Base-by-base conservation (phyloP, 2,329 filamentous ascomycete species). In the Alternaria sp. region DNA sequence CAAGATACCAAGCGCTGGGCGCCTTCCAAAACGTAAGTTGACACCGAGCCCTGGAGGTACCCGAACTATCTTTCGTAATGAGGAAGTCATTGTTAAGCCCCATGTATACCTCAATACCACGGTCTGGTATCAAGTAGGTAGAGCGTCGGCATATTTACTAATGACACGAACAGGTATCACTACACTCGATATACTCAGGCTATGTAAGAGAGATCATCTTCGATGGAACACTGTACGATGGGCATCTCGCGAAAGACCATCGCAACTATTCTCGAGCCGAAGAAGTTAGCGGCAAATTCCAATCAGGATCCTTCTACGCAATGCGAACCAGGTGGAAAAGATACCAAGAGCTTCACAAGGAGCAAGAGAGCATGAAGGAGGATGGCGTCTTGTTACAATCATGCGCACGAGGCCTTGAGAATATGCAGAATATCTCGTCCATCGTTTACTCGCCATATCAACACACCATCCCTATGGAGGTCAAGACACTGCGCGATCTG, bases 181-280 rank as follows among this genome's bases (percentile, higher is more conserved):
- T 70, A 9, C 70, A 76, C 21, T 21, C 70, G 5, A 57, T 67
- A 11, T 75, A 73, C 19, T 62, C 61, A 19, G 70, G 54, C 17
- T 77, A 74, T 52, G 72, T 77, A 11, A 76, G 68, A 46, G 72
- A 76, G 45, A 69, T 79, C n/a, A 53, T 77, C 32, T 78, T 76
- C 43, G 77, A 78, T 61, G 73, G 69, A 5, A 73, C 74, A 3
- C 28, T 71, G 2, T 77, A 73, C 50, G 59, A 68, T 40, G 40
- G 30, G 25, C 21, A 26, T 2, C 57, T 73, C 26, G 73, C 73
- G 6, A 59, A 50, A 19, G 40, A 63, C 21, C 60, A 71, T 26
- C 15, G 36, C 13, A 9, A 15, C 15, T 73, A 73, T 15, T 45
- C 60, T 19, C 44, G 13, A 13, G 28, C 57, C 10, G 58, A 64